Percentiles rank a stretch among this genome's conserved stretches.
Conservation (phyloP, 179 eudicot species). For the Sideroxylon spinosum region DNA sequence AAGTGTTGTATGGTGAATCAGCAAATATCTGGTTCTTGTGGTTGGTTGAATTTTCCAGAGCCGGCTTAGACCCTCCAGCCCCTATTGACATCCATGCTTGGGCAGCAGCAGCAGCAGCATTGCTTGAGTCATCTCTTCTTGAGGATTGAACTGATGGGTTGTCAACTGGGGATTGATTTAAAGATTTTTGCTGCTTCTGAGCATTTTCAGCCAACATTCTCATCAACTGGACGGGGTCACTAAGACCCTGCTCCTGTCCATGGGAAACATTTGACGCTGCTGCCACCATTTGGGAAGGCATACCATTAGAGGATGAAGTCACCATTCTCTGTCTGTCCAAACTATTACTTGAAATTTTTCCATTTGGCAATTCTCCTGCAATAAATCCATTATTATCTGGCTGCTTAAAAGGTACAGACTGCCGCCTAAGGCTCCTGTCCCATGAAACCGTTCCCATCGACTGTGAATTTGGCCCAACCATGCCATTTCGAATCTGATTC, state of each 20-base stretch:
- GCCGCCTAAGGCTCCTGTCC: constrained; percentile 36
- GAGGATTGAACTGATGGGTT: constrained; percentile 33
- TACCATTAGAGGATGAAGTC: constrained; percentile 29
- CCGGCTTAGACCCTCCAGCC: constrained; percentile 47
- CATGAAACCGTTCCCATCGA: constrained; percentile 29
- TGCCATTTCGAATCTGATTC: constrained; percentile 33
- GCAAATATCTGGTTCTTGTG: constrained; percentile 45
- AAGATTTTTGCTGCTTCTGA: constrained; percentile 58
- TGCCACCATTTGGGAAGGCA: constrained; percentile 24
- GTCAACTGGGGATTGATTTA: constrained; percentile 24
- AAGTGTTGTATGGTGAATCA: constrained; percentile 37
- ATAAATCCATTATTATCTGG: constrained; percentile 33
- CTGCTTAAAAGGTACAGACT: constrained; percentile 37
- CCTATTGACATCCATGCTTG: constrained; percentile 89
- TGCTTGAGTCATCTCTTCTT: constrained; percentile 42
- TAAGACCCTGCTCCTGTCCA: constrained; percentile 65
- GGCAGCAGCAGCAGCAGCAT: constrained; percentile 73
- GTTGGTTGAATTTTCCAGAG: constrained; percentile 33
- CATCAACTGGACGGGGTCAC: constrained; percentile 87
- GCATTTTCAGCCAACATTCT: constrained; percentile 63
- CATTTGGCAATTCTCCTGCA: constrained; percentile 39
- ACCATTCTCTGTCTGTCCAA: constrained; percentile 33
- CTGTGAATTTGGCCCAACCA: constrained; percentile 32
- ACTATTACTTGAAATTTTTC: constrained; percentile 29
- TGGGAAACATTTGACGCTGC: constrained; percentile 31